Evolutionary conservation across 1,284 basidiomycete genomes (phyloP), one percentile per base, ranked within the genome.

Genomic region (Golubevia sp.): DNA sequence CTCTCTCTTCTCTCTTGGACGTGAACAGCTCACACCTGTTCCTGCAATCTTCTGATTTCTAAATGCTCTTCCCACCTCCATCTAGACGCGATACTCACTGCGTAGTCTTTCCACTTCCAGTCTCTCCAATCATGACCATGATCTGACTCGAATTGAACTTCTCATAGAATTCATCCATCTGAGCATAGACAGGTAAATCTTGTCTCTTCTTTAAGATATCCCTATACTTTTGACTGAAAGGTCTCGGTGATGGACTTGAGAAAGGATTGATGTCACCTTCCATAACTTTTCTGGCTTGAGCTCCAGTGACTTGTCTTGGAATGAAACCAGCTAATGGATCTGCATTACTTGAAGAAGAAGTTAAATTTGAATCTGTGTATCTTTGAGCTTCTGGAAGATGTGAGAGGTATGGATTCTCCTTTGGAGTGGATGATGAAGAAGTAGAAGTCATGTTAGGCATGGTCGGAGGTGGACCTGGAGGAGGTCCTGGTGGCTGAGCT

Each of bases 121-220:
- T 83, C 63, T 83, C 80, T 25, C 80, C 80, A 53, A 83, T 79
- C 70, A 83, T 74, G 66, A 83, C 77, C 70, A 78, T 74, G 63
- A 79, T 77, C 64, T 82, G 80, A 56, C 69, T 71, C 58, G 68
- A 30, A 57, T 80, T 72, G 63, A 74, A 82, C 59, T 78, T 72
- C 30, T 80, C 57, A 62, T 74, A 80, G 61, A 83, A 82, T 62
- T 82, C 79, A 54, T 78, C 76, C 76, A 82, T 79, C 67, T 83
- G 80, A 1, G 77, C 71, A 55, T 72, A 82, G 13, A 83, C 79
- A 15, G 80, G 80, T 24, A 83, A 67, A 23, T 78, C 76, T 62
- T 79, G 76, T 24, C 80, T 59, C 66, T 77, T 76, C 27, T 68
- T 62, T 20, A 81, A 62, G 56, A 83, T 83, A 49, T 72, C 65